Base-by-base conservation (phyloP, 2,329 filamentous ascomycete genomes). In the Arthrinium phaeospermum region DNA sequence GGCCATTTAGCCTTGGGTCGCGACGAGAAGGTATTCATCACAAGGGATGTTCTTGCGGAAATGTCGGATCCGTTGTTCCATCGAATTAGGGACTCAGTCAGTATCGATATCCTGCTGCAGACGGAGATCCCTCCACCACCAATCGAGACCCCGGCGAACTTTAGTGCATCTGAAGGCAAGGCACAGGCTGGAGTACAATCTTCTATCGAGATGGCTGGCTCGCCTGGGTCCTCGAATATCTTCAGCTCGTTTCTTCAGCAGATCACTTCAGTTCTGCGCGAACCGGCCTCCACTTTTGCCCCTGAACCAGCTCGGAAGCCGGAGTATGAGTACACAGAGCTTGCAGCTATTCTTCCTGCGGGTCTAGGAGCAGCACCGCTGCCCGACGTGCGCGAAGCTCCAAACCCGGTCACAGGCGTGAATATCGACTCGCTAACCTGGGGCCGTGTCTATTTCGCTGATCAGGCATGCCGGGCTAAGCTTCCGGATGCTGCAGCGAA, bases 51-150 rank as follows among this genome's bases (percentile, higher is more conserved):
- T 37, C 91, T 94, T 41, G 90, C 92, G 72, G 92, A 93, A 75
- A 89, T 95, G 47, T 89, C 90, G 30, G 96, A 98, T 81, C 93
- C 95, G 19, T 92, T 95, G 72, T 98, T 98, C 81, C 93, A 91
- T 13, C 89, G 94, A 41, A 86, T 95, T 37, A 90, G 93, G 67
- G 94, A 98, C 77, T 82, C 89, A 4, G 87, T 93, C 71, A 88
- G 91, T 74, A 85, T 97, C 69, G 94, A 97, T 76, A 82, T 98
- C 53, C 87, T 95, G 72, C 81, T 96, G 70, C 91, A 93, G 76
- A 81, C 81, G 27, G 80, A 81, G 44, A 71, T 77, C 24, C 69
- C 69, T 22, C 69, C 69, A 4, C 53, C 51, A 27, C 46, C 49
- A 10, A 70, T 47, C 57, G 71, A 46, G 71, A 69, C 37, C 14